phyloP scores from a whole-genome alignment of 768 basidiomycete species.

The Hemileccinum rubropunctum region DNA sequence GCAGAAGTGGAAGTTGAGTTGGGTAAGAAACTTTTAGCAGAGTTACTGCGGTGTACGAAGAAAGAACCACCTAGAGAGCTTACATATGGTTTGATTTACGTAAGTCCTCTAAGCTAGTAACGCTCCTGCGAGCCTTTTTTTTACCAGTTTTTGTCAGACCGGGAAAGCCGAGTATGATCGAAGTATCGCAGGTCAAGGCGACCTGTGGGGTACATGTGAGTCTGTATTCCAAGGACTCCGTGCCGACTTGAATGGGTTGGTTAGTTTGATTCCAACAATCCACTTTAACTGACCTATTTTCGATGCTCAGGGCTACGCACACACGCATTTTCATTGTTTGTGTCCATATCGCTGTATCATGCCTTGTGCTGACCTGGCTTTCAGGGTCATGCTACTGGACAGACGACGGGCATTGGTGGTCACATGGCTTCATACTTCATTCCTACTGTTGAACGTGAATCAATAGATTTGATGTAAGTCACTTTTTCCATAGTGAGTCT shows the following conservation, averaged over 20 bases:
- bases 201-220: not conserved
- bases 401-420: conserved; percentile 16
- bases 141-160: not conserved
- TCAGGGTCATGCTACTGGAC: conserved; percentile 10
- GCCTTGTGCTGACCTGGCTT: not conserved
- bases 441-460: conserved; percentile 18
- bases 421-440: conserved; percentile 18
- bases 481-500: too few species aligned
- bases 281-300: conserved; percentile 1
- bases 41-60: not conserved
- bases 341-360: not conserved
- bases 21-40: not conserved
- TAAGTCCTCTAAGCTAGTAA: not conserved
- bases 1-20: conserved; percentile 9
- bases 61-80: conserved; percentile 1
- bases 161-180: conserved; percentile 6
- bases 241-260: conserved; percentile 10
- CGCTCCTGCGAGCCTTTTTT: not conserved
- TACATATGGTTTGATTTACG: conserved; percentile 4
- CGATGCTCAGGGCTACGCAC: conserved; percentile 5
- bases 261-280: too few species aligned
- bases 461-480: conserved; percentile 13
- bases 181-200: not conserved
- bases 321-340: conserved; percentile 13
- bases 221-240: conserved; percentile 9